A percentile compares a stretch with the other conserved stretches of the same genome.
phyloP scores from a whole-genome alignment of 352 stramenopile genomes.

The Phytopythium aichiense region DNA sequence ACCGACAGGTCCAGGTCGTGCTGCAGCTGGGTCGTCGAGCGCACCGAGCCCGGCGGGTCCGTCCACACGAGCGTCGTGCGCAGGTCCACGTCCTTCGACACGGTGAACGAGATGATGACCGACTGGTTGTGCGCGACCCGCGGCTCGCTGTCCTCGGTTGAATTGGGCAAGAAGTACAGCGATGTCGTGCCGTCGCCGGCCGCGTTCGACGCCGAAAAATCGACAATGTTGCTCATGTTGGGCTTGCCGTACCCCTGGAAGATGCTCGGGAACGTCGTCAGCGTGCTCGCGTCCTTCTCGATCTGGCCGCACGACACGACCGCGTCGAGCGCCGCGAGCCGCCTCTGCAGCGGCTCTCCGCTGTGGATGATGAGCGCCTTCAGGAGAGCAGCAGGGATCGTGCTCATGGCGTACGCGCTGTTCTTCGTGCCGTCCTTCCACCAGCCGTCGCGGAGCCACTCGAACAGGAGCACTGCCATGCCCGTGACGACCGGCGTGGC shows the following conservation, averaged over 20 bases:
- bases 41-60: constrained; percentile 60
- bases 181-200: constrained; percentile 18
- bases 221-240: constrained; percentile 74
- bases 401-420: constrained; percentile 46
- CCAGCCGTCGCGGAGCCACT: constrained; percentile 86
- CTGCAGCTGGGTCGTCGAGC: constrained; percentile 62
- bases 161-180: constrained; percentile 78
- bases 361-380: constrained; percentile 85
- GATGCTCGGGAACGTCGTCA: constrained; percentile 58
- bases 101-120: constrained; percentile 69
- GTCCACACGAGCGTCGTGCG: constrained; percentile 79
- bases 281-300: constrained; percentile 22
- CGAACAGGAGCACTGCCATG: constrained; percentile 72
- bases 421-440: constrained; percentile 69
- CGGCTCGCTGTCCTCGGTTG: constrained; percentile 52
- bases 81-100: constrained; percentile 55
- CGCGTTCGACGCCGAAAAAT: constrained; percentile 24
- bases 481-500: constrained; percentile 77
- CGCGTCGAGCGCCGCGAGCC: constrained; percentile 34
- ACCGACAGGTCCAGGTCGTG: constrained; percentile 76
- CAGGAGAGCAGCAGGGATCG: constrained; percentile 60
- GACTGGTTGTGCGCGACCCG: constrained; percentile 46
- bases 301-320: constrained; percentile 48
- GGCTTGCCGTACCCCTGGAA: constrained; percentile 83
- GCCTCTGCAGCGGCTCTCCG: constrained; percentile 42